Evolutionary conservation across 768 basidiomycete genomes (phyloP).

Genomic region (Tricholoma sp.): DNA sequence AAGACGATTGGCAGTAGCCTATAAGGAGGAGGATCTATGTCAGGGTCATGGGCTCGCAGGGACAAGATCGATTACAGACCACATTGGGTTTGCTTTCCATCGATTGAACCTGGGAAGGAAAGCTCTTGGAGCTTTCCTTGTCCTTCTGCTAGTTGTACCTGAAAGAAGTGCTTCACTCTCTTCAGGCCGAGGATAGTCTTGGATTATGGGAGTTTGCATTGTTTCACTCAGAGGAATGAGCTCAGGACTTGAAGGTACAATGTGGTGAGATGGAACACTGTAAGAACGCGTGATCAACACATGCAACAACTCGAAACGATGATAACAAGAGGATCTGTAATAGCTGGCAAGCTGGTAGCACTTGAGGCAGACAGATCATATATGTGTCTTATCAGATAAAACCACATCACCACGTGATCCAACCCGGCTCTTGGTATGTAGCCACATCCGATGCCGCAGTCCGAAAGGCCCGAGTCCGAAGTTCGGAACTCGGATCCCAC

Average conservation of each 20-base stretch:
- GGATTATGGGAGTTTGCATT: constrained; percentile 1
- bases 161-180: constrained; percentile 18
- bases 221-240: not conserved
- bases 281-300: not conserved
- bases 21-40: constrained; percentile 4
- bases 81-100: constrained; percentile 39
- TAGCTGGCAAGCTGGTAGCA: not conserved
- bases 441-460: too few species aligned
- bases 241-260: not conserved
- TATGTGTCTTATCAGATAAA: constrained; percentile 16
- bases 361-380: too few species aligned
- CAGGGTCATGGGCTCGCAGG: not conserved
- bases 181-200: not conserved
- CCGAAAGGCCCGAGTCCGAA: too few species aligned
- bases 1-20: constrained; percentile 40
- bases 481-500: too few species aligned
- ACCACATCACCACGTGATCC: not conserved
- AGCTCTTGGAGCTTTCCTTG: constrained; percentile 5
- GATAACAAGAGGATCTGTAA: not conserved
- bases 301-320: not conserved
- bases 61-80: constrained; percentile 24
- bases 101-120: constrained; percentile 13
- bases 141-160: constrained; percentile 2
- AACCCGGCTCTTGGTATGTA: not conserved
- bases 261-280: not conserved